These are phyloP conservation scores for Nakazawaea laoshanensis DNA, from an alignment of 805 yeast species.

Conservation along the genomic window DNA sequence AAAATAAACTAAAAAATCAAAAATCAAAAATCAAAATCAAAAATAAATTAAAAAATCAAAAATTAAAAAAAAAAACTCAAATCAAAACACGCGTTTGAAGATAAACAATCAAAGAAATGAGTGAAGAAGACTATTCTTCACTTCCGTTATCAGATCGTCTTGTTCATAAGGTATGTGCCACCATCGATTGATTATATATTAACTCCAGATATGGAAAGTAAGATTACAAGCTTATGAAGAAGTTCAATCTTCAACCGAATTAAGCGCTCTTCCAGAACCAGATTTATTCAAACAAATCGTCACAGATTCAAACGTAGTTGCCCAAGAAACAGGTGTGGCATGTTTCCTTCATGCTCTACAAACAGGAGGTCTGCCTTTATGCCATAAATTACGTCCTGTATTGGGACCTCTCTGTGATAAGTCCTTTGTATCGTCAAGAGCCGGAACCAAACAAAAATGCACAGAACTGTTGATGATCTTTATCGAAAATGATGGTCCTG, in stretches of 20 bases:
- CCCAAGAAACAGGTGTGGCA: slow-evolving; percentile 75
- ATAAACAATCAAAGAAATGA: too few species aligned
- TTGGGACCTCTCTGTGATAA: slow-evolving; percentile 65
- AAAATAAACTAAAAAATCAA: too few species aligned
- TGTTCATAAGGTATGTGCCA: slow-evolving; percentile 43
- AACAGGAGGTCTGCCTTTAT: slow-evolving; percentile 40
- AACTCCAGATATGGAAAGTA: slow-evolving; percentile 66
- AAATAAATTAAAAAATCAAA: too few species aligned
- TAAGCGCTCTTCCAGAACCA: slow-evolving; percentile 47
- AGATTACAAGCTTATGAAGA: slow-evolving; percentile 76
- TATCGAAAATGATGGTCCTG: slow-evolving; percentile 56
- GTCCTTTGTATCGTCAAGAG: slow-evolving; percentile 67
- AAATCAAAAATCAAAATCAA: too few species aligned
- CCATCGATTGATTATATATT: not conserved
- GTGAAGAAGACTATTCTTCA: slow-evolving; percentile 48
- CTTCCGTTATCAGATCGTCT: slow-evolving; percentile 63
- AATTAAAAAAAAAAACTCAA: too few species aligned
- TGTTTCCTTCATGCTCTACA: slow-evolving; percentile 48
- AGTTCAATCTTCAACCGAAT: slow-evolving; percentile 41
- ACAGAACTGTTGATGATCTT: slow-evolving; percentile 52
- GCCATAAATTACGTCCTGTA: slow-evolving; percentile 27
- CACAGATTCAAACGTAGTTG: slow-evolving; percentile 79
- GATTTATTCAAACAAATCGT: slow-evolving; percentile 50
- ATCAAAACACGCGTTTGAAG: not conserved
- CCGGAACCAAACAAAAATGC: slow-evolving; percentile 62